phyloP scores from a whole-genome alignment of 2,329 filamentous ascomycete species.

The Scleromitrula shiraiana region DNA sequence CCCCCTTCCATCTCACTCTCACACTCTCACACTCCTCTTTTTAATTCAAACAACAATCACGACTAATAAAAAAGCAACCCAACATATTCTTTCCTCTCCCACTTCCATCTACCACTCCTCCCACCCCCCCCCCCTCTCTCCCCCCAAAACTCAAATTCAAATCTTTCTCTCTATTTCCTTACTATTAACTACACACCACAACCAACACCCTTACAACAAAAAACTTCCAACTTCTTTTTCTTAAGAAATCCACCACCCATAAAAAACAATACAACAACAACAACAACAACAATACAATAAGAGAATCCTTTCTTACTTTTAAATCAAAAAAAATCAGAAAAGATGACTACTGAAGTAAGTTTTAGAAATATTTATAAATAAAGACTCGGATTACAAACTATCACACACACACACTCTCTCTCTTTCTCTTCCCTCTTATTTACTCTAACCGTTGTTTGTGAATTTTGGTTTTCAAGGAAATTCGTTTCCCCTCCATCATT shows the following conservation, averaged over 20 bases:
- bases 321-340: constrained; percentile 6
- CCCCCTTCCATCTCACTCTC: too few relatives aligned
- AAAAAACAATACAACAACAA: constrained; percentile 9
- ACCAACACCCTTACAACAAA: background rate
- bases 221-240: background rate
- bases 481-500: constrained; percentile 9
- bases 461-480: constrained; percentile 2
- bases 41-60: too few relatives aligned
- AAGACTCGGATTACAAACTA: too few relatives aligned
- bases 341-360: constrained; percentile 33
- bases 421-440: constrained; percentile 11
- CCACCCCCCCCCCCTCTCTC: too few relatives aligned
- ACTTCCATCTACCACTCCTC: too few relatives aligned
- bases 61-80: too few relatives aligned
- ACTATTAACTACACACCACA: constrained; percentile 6
- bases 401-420: too few relatives aligned
- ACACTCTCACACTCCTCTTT: too few relatives aligned
- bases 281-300: background rate
- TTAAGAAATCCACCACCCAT: constrained; percentile 10
- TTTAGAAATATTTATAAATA: too few relatives aligned
- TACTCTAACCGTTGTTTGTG: background rate
- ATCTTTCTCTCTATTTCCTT: background rate
- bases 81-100: too few relatives aligned
- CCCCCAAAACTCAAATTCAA: too few relatives aligned
- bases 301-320: background rate